Evolutionary conservation across 805 yeast genomes (phyloP).

Genomic region (Saccharomycopsis sp.): DNA sequence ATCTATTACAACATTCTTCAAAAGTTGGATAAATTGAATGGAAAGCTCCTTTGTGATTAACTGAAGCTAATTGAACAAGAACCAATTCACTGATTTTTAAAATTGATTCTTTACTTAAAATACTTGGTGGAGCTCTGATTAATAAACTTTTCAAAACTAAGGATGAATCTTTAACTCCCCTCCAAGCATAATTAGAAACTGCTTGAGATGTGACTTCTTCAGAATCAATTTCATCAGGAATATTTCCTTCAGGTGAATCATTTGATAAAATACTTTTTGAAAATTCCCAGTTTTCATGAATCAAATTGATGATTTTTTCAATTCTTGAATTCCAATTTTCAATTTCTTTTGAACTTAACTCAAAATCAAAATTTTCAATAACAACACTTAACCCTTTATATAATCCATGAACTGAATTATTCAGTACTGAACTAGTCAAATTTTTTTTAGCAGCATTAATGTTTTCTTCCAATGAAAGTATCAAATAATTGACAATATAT

Average conservation of each 20-base stretch:
- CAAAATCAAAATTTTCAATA: conserved; percentile 23
- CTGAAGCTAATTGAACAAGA: conserved; percentile 55
- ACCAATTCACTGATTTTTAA: conserved; percentile 39
- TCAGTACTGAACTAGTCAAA: conserved; percentile 32
- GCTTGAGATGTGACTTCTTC: conserved; percentile 30
- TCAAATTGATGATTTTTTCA: conserved; percentile 16
- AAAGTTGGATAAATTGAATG: conserved; percentile 81
- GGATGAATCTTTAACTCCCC: conserved; percentile 71
- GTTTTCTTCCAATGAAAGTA: conserved; percentile 26
- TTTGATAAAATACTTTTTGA: conserved; percentile 40
- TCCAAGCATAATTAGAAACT: conserved; percentile 66
- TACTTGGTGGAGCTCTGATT: conserved; percentile 20
- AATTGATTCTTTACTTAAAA: conserved; percentile 21
- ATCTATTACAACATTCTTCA: conserved; percentile 50
- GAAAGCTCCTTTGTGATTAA: conserved; percentile 88
- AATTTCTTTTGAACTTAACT: background rate
- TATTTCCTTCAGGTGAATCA: conserved; percentile 62
- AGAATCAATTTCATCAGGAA: conserved; percentile 35
- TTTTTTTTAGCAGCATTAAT: conserved; percentile 27
- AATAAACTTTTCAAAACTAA: conserved; percentile 39
- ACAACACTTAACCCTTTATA: conserved; percentile 48
- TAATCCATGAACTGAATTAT: conserved; percentile 56
- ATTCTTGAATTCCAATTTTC: conserved; percentile 5
- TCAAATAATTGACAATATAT: conserved; percentile 20
- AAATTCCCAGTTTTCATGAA: conserved; percentile 25